phyloP scores from a whole-genome alignment of 495 filamentous ascomycete species.

The Penicillium atrosanguineum region DNA sequence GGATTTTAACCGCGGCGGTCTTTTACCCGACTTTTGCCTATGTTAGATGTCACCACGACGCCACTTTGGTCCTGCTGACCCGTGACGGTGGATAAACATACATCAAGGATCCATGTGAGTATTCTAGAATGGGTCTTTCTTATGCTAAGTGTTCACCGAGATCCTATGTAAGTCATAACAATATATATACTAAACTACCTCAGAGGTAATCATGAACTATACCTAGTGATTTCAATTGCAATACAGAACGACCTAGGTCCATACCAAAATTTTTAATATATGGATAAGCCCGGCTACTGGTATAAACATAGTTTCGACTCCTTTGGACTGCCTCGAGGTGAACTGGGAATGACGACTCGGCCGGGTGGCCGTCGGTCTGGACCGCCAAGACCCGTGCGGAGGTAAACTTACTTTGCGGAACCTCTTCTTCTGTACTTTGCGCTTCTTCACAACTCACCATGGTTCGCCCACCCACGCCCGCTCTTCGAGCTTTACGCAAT shows the following conservation, averaged over 20 bases:
- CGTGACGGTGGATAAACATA: not conserved
- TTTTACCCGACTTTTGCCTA: conserved; percentile 22
- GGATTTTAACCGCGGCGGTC: conserved; percentile 26
- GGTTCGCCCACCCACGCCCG: conserved; percentile 15
- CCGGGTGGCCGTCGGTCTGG: not conserved
- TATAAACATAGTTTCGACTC: not conserved
- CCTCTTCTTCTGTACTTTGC: conserved; percentile 1
- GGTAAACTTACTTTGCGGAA: not conserved
- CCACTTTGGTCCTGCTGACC: conserved; percentile 1
- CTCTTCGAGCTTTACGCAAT: conserved; percentile 23
- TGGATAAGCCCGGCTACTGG: not conserved
- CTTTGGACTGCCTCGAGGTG: not conserved
- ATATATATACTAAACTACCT: not conserved
- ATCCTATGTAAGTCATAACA: not conserved
- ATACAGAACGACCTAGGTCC: too few relatives aligned
- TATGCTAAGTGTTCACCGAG: not conserved
- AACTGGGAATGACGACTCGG: not conserved
- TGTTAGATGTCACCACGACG: not conserved
- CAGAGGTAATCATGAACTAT: not conserved
- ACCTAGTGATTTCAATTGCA: too few relatives aligned
- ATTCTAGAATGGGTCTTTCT: not conserved
- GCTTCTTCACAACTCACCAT: conserved; percentile 14
- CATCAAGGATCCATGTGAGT: not conserved
- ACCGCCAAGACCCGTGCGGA: conserved; percentile 1
- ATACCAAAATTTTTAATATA: not conserved